Conservation (phyloP, 2,329 filamentous ascomycete genomes). For the Apiospora phragmitis region DNA sequence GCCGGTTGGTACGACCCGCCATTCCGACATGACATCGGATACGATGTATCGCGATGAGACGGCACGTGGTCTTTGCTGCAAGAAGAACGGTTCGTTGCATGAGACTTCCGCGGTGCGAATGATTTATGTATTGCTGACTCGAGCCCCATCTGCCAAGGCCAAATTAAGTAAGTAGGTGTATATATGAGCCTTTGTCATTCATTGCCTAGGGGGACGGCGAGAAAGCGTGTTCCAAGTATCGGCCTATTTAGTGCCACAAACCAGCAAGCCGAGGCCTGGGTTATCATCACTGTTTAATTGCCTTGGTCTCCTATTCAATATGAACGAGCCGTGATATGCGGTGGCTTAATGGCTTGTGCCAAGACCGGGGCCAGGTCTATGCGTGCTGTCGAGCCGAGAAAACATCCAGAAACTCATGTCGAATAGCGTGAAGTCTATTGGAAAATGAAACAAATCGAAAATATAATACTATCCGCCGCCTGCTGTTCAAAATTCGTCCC, state of each 20-base stretch:
- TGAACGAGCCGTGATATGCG: not conserved
- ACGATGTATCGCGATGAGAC: not conserved
- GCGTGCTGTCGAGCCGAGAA: not conserved
- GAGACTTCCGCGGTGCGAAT: not conserved
- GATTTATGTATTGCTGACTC: not conserved
- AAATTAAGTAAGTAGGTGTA: not conserved
- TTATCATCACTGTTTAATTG: not conserved
- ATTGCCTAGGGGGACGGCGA: not conserved
- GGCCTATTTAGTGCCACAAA: not conserved
- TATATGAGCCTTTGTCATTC: not conserved
- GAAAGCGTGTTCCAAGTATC: not conserved
- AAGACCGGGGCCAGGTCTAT: not conserved
- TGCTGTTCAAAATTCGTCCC: not conserved
- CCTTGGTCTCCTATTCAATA: not conserved
- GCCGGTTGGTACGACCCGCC: not conserved
- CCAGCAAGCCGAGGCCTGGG: not conserved
- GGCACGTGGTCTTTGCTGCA: not conserved
- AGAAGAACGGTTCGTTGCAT: not conserved
- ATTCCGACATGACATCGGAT: not conserved
- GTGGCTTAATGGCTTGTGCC: not conserved
- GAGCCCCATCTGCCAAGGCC: not conserved
- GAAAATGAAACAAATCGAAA: not conserved
- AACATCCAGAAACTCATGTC: not conserved
- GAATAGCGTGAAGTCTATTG: not conserved
- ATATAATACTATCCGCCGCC: not conserved